Percentiles rank a stretch among this genome's conserved stretches.
Conservation (phyloP, 1,284 basidiomycete species). For the Fomes fomentarius region DNA sequence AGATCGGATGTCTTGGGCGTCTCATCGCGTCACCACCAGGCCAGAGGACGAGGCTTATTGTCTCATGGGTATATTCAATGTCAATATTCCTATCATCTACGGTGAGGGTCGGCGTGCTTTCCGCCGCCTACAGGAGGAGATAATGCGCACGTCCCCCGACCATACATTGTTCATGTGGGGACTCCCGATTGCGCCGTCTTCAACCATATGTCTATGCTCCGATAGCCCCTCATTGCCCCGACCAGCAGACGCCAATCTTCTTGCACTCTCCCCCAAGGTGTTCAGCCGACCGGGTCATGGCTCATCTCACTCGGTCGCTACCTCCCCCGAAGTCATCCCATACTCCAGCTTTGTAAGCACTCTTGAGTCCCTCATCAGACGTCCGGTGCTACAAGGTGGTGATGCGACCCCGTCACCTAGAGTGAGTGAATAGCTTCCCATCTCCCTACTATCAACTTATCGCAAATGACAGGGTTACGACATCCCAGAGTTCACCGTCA, state of each 20-base stretch:
- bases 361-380: neutral
- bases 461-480: neutral
- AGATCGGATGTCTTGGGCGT: constrained; percentile 1
- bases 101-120: neutral
- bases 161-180: neutral
- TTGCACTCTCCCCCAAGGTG: neutral
- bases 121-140: constrained; percentile 1
- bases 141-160: neutral
- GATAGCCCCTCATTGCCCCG: neutral
- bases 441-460: no score
- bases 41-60: neutral
- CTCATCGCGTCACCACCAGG: neutral
- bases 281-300: neutral
- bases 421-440: neutral
- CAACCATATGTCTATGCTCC: neutral
- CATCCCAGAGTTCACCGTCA: neutral
- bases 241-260: neutral
- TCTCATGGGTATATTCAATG: neutral
- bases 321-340: neutral
- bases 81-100: neutral
- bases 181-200: neutral
- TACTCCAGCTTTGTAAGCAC: neutral
- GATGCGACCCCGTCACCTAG: neutral
- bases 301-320: neutral
- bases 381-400: neutral